Evolutionary conservation across 2,329 filamentous ascomycete genomes (phyloP).

Genomic region (Trichoderma atrobrunneum): DNA sequence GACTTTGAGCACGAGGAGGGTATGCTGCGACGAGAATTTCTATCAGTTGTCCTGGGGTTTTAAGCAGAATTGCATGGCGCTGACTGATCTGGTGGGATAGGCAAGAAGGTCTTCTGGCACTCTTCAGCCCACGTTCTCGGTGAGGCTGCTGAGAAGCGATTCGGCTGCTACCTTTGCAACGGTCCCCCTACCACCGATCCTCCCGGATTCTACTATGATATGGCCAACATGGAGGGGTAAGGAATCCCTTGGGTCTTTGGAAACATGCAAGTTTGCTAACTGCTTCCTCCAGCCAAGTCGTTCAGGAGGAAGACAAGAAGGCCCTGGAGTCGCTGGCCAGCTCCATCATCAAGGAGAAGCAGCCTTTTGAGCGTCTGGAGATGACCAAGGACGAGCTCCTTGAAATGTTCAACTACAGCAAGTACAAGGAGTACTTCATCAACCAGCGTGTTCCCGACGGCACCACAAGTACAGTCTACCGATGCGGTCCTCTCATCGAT

Average conservation of each 20-base stretch:
- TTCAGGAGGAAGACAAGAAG: conserved; percentile 80
- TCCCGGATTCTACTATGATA: conserved; percentile 91
- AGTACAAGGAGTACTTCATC: conserved; percentile 98
- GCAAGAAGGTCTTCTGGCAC: conserved; percentile 97
- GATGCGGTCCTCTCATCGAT: conserved; percentile 91
- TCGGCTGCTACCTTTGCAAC: conserved; percentile 88
- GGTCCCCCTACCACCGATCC: conserved; percentile 81
- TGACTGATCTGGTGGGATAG: conserved; percentile 35
- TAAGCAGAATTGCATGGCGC: neutral
- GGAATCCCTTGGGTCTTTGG: neutral
- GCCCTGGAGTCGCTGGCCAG: conserved; percentile 76
- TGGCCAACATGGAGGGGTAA: conserved; percentile 59
- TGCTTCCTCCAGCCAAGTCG: conserved; percentile 58
- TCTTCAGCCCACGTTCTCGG: conserved; percentile 94
- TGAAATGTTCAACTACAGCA: conserved; percentile 95
- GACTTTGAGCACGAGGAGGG: conserved; percentile 63
- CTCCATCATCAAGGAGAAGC: conserved; percentile 93
- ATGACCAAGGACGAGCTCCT: conserved; percentile 87
- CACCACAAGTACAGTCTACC: conserved; percentile 89
- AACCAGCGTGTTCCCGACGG: conserved; percentile 67
- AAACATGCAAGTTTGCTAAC: neutral
- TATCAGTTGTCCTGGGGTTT: neutral
- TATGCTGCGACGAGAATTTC: conserved; percentile 19
- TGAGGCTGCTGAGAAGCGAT: conserved; percentile 86
- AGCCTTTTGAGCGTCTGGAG: conserved; percentile 85